Conservation (phyloP, 306 rosid genomes). For the Carpinus fangiana region DNA sequence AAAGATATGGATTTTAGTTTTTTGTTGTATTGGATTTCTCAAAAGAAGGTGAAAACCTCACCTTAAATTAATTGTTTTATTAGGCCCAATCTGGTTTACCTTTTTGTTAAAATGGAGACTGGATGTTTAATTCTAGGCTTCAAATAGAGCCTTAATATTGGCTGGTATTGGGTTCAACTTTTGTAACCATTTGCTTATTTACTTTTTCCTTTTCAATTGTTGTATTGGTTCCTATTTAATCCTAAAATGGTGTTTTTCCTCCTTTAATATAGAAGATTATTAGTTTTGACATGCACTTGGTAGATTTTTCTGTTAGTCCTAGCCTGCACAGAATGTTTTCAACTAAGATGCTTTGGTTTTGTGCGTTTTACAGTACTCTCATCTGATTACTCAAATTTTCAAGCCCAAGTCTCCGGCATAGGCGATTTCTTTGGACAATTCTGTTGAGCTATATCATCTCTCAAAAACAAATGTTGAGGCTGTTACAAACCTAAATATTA, state of each 20-base stretch:
- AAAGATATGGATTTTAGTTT: slow-evolving; percentile 6
- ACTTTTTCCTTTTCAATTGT: neutral
- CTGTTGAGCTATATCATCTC: neutral
- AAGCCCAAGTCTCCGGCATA: neutral
- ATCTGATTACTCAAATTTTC: neutral
- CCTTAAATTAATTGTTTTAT: neutral
- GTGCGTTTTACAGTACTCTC: neutral
- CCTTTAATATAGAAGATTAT: neutral
- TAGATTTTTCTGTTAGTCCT: neutral
- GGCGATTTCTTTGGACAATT: neutral
- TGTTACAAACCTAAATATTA: too few relatives aligned
- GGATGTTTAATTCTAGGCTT: neutral
- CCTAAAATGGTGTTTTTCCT: neutral
- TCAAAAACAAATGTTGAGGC: neutral
- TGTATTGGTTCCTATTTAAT: neutral
- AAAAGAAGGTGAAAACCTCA: slow-evolving; percentile 5
- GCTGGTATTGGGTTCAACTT: neutral
- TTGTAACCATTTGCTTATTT: neutral
- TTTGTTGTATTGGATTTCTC: slow-evolving; percentile 8
- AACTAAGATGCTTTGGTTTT: neutral
- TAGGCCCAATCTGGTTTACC: neutral
- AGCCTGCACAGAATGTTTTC: neutral
- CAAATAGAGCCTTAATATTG: neutral
- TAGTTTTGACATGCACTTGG: neutral
- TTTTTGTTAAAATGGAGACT: neutral